These are phyloP conservation scores for Naganishia friedmannii DNA, from an alignment of 768 basidiomycete species.

Conservation along the genomic window DNA sequence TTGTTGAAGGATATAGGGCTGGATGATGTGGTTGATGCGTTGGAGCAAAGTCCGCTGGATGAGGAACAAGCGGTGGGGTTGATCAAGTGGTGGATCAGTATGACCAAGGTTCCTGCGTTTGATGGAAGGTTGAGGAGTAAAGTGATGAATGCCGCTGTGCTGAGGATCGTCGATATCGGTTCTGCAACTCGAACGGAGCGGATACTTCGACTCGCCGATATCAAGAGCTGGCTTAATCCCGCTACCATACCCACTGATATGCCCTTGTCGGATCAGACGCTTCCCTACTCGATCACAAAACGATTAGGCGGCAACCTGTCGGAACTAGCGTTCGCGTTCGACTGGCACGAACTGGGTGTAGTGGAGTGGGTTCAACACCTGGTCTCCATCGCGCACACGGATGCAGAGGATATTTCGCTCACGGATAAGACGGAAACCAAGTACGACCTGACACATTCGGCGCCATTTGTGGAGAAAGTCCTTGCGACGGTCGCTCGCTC, in stretches of 20 bases:
- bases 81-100: conserved; percentile 76
- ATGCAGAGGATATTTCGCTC: neutral
- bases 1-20: conserved; percentile 74
- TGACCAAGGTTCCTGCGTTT: conserved; percentile 54
- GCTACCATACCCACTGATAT: conserved; percentile 68
- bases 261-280: conserved; percentile 69
- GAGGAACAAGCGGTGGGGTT: conserved; percentile 75
- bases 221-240: conserved; percentile 70
- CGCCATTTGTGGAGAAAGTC: conserved; percentile 77
- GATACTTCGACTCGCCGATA: conserved; percentile 66
- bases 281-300: conserved; percentile 67
- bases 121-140: conserved; percentile 56
- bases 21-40: conserved; percentile 74
- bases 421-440: conserved; percentile 44
- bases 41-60: conserved; percentile 66
- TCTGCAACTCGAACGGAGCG: conserved; percentile 55
- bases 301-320: conserved; percentile 25
- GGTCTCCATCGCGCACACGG: conserved; percentile 41
- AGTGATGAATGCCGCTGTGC: conserved; percentile 69
- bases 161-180: conserved; percentile 53
- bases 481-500: conserved; percentile 64
- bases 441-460: conserved; percentile 65
- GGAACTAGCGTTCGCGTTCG: conserved; percentile 56
- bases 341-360: conserved; percentile 74
- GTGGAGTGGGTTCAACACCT: conserved; percentile 73